Evolutionary conservation across 306 rosid genomes (phyloP), one percentile per base, ranked within the genome.

Genomic region (Ammopiptanthus mongolicus): DNA sequence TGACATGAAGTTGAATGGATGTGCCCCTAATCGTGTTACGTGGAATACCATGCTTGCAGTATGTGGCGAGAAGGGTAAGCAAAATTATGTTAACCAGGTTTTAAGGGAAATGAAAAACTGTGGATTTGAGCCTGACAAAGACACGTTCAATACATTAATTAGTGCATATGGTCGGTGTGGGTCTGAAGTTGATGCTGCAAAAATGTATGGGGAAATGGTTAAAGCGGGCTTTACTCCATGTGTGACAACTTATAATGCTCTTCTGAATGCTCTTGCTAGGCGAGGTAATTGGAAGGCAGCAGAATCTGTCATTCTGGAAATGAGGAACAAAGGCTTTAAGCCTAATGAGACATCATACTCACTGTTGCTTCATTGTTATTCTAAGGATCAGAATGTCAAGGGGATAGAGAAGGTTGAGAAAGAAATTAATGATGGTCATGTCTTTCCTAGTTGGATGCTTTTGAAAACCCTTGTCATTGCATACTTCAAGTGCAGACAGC

Each of bases 1-100:
- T 74, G 99, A 96, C 68, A 96, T 96, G 99, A 92, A 90, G 72
- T 80, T 44, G 51, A 84, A 78, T 78, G 97, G 97, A 18, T 92
- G 97, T 82, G 86, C 91, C 39, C 99, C 99, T 22, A 84, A 90
- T 76, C 92, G 87, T 5, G 75, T 87, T 31, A 96, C 97, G 0
- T 96, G 99, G 99, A 96, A 96, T 79, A 88, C 97, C 11, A 83
- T 96, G 92, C 93, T 96, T 51, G 98, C 96, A 68, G 86, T 96
- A 68, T 92, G 97, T 59, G 90, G 98, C 39, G 92, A 86, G 71
- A 87, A 85, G 83, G 98, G 96, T 65, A 91, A 84, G 80, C 92
- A 84, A 86, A 73, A 70, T 68, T 83, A 82, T 83, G 91, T 96
- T 80, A 86, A 74, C 46, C 89, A 23, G 76, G 93, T 96, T 47